Base-by-base conservation (phyloP, 169 alveolate species). In the Cryptosporidium ubiquitum region DNA sequence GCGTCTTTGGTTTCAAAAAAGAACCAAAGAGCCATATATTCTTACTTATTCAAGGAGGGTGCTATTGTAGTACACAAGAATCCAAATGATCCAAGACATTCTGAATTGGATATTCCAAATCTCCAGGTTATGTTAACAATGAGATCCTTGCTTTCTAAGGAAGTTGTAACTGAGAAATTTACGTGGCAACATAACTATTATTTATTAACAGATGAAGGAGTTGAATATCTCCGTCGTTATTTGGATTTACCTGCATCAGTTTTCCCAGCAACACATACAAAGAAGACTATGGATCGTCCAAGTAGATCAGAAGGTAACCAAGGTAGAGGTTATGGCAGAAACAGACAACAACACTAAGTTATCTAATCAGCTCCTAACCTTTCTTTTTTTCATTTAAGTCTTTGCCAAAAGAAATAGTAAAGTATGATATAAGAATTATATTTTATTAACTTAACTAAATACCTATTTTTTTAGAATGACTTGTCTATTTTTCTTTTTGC, bases 221-320 rank as follows among this genome's bases (percentile, higher is more conserved):
- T 95, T 84, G 97, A 94, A 91, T 94, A 71, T 85, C 92, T 95
- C 29, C 95, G 98, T 40, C 95, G 93, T 64, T 93, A 84, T 91
- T 91, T 96, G 49, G 96, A 97, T 86, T 95, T 97, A 60, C 99
- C 99, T 12, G 94, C 97, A 51, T 94, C 96, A 39, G 97, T 96
- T 69, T 95, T 96, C 93, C 99, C 99, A 33, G 96, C 98, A 69
- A 97, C 99, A 49, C 96, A 95, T 91, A 95, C 98, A 70, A 96
- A 95, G 94, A 95, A 94, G 91, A 47, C 74, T 20, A 31, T 39
- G 29, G 89, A 79, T n/a, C 89, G 75, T n/a, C 71, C 74, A 42
- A 68, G 79, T 9, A 79, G 75, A 64, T 64, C 75, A 29, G 89
- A 79, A 40, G 85, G 85, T 71, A 58, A 79, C 55, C 61, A 35